These are phyloP conservation scores for Colletotrichum sp. DNA, from an alignment of 2,329 filamentous ascomycete genomes.

Conservation along the genomic window DNA sequence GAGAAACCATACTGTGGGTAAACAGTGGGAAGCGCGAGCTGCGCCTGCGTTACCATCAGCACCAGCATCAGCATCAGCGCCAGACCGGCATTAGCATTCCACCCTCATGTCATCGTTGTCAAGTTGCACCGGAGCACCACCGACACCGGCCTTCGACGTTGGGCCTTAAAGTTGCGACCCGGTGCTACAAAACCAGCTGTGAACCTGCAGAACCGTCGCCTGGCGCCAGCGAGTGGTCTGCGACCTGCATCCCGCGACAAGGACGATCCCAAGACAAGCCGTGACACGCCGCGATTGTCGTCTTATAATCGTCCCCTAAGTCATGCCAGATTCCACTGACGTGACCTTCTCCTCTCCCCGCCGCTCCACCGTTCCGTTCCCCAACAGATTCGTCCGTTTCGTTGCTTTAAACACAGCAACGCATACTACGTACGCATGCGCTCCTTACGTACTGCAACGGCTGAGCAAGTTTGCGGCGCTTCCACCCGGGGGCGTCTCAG, in stretches of 20 bases:
- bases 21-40: constrained; percentile 5
- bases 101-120: neutral
- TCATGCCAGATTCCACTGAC: constrained; percentile 15
- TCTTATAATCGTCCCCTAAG: constrained; percentile 15
- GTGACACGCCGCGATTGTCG: constrained; percentile 7
- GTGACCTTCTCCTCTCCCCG: neutral
- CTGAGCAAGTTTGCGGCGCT: neutral
- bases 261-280: constrained; percentile 14
- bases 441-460: neutral
- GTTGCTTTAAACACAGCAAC: neutral
- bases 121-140: neutral
- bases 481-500: neutral
- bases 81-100: neutral
- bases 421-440: neutral
- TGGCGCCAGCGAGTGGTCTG: neutral
- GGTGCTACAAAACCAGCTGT: neutral
- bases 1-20: neutral
- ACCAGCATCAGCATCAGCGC: neutral
- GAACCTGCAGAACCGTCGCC: neutral
- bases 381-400: neutral
- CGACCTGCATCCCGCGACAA: constrained; percentile 11
- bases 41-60: neutral
- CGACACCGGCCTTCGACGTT: constrained; percentile 3
- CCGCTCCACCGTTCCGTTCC: neutral
- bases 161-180: neutral